A percentile compares a stretch with the other conserved stretches of the same genome.
phyloP scores from a whole-genome alignment of 306 rosid genomes.

The Chamaecrista fasciculata region DNA sequence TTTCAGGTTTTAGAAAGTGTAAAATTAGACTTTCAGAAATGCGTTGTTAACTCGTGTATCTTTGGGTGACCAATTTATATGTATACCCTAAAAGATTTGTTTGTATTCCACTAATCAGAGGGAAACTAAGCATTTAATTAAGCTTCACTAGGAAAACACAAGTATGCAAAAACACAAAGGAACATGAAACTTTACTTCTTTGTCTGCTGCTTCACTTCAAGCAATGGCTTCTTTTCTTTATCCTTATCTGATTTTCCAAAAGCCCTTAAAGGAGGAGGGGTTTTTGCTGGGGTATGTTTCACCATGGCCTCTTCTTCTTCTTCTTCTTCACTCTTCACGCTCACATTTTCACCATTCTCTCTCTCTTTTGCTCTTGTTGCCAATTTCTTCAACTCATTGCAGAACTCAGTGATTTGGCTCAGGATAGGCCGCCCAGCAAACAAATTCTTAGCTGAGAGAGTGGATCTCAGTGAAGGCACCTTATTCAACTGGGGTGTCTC shows the following conservation, averaged over 20 bases:
- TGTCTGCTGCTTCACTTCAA: slow-evolving; percentile 51
- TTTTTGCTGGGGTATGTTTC: slow-evolving; percentile 33
- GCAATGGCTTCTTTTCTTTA: slow-evolving; percentile 58
- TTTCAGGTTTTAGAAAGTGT: too few species aligned
- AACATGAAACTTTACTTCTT: slow-evolving; percentile 51
- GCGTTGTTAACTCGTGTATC: too few species aligned
- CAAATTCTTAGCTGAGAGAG: slow-evolving; percentile 76
- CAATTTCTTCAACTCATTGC: slow-evolving; percentile 80
- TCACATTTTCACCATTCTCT: slow-evolving; percentile 47
- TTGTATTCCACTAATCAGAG: neutral
- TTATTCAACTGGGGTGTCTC: slow-evolving; percentile 35
- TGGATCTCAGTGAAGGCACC: slow-evolving; percentile 60
- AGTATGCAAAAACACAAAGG: slow-evolving; percentile 13
- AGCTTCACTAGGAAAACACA: neutral
- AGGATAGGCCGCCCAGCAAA: slow-evolving; percentile 74
- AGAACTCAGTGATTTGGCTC: slow-evolving; percentile 84
- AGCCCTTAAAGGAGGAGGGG: slow-evolving; percentile 26
- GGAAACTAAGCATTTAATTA: neutral
- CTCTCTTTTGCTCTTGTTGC: slow-evolving; percentile 59
- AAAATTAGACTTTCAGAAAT: too few species aligned
- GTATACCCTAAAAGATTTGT: too few species aligned
- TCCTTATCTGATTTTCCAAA: slow-evolving; percentile 42
- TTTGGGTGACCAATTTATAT: too few species aligned
- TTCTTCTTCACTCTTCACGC: slow-evolving; percentile 30
- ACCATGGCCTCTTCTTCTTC: too few species aligned